A percentile compares a stretch with the other conserved stretches of the same genome.
Evolutionary conservation across 805 yeast species (phyloP).

Genomic region (Peterozyma xylosa): DNA sequence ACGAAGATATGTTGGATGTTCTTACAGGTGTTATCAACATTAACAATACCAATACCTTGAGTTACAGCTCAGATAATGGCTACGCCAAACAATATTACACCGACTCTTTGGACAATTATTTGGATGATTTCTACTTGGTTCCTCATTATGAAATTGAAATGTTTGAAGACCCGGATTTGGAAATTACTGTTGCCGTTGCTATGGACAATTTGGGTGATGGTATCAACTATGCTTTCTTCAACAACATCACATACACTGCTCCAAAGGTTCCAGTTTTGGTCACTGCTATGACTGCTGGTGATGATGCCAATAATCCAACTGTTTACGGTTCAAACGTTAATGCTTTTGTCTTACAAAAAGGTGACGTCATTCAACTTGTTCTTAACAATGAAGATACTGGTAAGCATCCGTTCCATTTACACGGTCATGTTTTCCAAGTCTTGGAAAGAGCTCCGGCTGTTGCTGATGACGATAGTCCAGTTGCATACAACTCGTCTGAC

Average conservation of each 20-base stretch:
- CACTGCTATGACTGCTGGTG: constrained; percentile 71
- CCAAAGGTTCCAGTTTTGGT: constrained; percentile 85
- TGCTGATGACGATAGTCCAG: constrained; percentile 45
- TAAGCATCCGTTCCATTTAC: constrained; percentile 95
- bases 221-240: constrained; percentile 93
- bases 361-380: constrained; percentile 70
- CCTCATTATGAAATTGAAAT: constrained; percentile 54
- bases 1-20: constrained; percentile 74
- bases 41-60: constrained; percentile 71
- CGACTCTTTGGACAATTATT: constrained; percentile 40
- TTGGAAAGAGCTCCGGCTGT: constrained; percentile 62
- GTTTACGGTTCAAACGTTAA: constrained; percentile 80
- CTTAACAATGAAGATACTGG: constrained; percentile 87
- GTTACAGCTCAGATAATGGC: constrained; percentile 37
- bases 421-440: constrained; percentile 88
- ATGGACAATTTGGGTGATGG: constrained; percentile 88
- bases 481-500: constrained; percentile 46
- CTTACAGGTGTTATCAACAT: constrained; percentile 57
- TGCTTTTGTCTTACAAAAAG: constrained; percentile 59
- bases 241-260: constrained; percentile 66
- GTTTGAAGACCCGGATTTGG: constrained; percentile 60
- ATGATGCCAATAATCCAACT: constrained; percentile 39
- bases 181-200: constrained; percentile 60
- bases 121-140: constrained; percentile 73
- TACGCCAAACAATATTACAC: constrained; percentile 31